Percentiles rank a stretch among this genome's conserved stretches.
These are phyloP conservation scores for Chenopodium suecicum DNA, from an alignment of 148 eudicot species.

Conservation along the genomic window DNA sequence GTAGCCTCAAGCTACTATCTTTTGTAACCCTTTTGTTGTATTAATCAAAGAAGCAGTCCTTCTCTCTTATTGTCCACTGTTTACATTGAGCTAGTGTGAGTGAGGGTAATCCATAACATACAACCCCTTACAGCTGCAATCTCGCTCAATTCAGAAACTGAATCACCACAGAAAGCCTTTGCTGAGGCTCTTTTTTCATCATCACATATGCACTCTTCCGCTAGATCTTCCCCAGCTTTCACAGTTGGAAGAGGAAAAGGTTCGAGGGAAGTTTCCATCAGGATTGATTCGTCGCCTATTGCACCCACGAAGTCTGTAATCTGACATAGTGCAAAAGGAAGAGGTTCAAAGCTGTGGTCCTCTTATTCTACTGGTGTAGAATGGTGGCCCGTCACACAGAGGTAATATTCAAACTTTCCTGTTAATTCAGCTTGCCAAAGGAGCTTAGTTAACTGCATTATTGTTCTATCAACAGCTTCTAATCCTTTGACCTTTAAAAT, in stretches of 20 bases:
- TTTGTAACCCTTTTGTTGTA: too few species aligned
- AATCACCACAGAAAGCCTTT: constrained; percentile 56
- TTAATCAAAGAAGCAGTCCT: too few species aligned
- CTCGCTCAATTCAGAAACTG: constrained; percentile 65
- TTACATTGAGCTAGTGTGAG: too few species aligned
- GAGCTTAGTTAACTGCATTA: constrained; percentile 79
- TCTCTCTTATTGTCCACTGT: too few species aligned
- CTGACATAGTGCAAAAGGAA: constrained; percentile 70
- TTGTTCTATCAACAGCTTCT: constrained; percentile 81
- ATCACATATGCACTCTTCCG: constrained; percentile 26
- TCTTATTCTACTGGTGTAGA: constrained; percentile 99
- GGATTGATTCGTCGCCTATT: constrained; percentile 59
- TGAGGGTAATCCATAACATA: too few species aligned
- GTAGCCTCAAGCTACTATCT: too few species aligned
- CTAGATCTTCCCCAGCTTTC: constrained; percentile 52
- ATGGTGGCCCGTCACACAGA: constrained; percentile 90
- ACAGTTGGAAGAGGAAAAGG: constrained; percentile 80
- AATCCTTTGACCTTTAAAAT: constrained; percentile 23
- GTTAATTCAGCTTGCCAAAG: constrained; percentile 80
- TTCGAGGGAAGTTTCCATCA: constrained; percentile 61
- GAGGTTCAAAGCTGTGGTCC: constrained; percentile 97
- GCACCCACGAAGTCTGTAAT: constrained; percentile 72
- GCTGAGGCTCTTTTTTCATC: constrained; percentile 28
- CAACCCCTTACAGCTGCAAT: constrained; percentile 77
- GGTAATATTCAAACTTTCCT: constrained; percentile 61